These are phyloP conservation scores for Leccinum rimulosum DNA, from an alignment of 768 basidiomycete genomes.

Conservation along the genomic window DNA sequence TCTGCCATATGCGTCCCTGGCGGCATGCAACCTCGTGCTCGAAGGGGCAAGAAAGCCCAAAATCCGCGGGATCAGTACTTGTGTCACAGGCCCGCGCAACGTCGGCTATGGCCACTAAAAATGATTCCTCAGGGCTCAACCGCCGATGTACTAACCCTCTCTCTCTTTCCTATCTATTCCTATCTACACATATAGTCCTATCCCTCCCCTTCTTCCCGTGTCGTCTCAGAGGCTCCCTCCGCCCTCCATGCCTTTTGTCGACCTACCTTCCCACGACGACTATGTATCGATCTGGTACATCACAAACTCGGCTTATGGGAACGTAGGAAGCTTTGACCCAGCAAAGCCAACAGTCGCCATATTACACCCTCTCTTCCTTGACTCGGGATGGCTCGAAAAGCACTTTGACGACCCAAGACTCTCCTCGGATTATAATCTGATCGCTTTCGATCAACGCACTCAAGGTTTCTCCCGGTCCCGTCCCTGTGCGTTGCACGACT, in stretches of 20 bases:
- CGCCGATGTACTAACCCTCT: constrained; percentile 4
- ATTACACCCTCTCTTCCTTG: constrained; percentile 65
- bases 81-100: constrained; percentile 15
- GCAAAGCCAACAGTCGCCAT: constrained; percentile 65
- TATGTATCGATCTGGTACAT: constrained; percentile 70
- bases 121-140: constrained; percentile 19
- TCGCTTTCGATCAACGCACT: constrained; percentile 72
- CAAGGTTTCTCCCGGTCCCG: constrained; percentile 56
- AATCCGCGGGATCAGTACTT: not conserved
- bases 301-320: constrained; percentile 57
- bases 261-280: constrained; percentile 60
- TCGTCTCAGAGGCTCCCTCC: not conserved
- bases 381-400: constrained; percentile 63
- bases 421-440: constrained; percentile 57
- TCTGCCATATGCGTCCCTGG: not conserved
- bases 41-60: not conserved
- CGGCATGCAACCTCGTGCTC: not conserved
- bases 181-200: constrained; percentile 14
- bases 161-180: constrained; percentile 14
- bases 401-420: constrained; percentile 70
- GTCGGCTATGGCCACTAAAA: constrained; percentile 22
- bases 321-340: constrained; percentile 65
- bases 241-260: constrained; percentile 68
- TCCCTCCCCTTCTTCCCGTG: constrained; percentile 1
- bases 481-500: constrained; percentile 58